Percentiles rank a stretch among this genome's conserved stretches.
Conservation (phyloP, 1,284 basidiomycete genomes). For the Cutaneotrichosporon cutaneum region DNA sequence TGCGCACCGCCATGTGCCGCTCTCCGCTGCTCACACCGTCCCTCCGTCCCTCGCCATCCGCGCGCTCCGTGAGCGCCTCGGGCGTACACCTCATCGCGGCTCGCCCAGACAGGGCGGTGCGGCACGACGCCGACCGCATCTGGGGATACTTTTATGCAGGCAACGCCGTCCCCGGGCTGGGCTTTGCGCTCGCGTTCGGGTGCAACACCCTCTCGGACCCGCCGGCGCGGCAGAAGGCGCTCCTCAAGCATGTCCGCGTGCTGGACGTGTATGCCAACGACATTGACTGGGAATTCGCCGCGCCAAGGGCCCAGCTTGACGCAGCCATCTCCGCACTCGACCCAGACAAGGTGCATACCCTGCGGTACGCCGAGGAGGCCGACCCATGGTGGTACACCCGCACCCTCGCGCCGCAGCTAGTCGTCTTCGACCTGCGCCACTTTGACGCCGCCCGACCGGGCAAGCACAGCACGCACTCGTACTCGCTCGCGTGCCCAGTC, state of each 20-base stretch:
- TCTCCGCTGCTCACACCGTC: not conserved
- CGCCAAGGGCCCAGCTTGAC: not conserved
- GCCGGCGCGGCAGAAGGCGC: not conserved
- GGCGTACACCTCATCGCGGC: conserved; percentile 1
- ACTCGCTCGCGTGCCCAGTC: not conserved
- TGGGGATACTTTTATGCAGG: conserved; percentile 4
- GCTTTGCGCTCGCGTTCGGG: not conserved
- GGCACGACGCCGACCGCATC: conserved; percentile 4
- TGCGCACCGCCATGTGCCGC: conserved; percentile 8
- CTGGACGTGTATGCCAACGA: conserved; percentile 4
- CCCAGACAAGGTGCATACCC: not conserved
- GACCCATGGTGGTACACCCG: conserved; percentile 11
- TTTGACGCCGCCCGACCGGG: not conserved
- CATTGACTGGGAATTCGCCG: conserved; percentile 5
- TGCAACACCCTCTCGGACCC: not conserved
- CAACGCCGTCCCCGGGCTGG: not conserved
- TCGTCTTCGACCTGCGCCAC: conserved; percentile 7
- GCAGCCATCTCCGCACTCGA: not conserved
- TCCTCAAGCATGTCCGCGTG: not conserved
- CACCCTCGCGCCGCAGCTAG: not conserved
- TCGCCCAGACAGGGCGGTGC: not conserved
- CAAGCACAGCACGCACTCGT: conserved; percentile 1
- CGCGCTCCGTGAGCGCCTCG: not conserved
- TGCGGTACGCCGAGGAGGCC: conserved; percentile 1
- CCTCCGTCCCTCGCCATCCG: not conserved